Percentiles rank a stretch among this genome's conserved stretches.
Evolutionary conservation across 2,329 filamentous ascomycete species (phyloP).

Genomic region (Phaeoacremonium minimum): DNA sequence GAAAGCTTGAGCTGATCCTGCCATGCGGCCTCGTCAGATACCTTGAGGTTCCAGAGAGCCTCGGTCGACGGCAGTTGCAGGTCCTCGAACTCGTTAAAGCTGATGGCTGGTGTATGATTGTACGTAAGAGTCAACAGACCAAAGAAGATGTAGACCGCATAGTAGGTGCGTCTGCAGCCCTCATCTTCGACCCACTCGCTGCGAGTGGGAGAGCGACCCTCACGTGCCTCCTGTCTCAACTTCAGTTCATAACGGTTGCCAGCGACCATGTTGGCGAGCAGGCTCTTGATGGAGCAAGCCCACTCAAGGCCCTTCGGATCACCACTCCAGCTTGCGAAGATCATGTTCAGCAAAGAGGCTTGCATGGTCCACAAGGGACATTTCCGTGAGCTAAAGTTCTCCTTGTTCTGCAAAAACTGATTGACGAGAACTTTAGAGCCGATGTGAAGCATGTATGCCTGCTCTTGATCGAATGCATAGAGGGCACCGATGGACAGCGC

Average conservation of each 20-base stretch:
- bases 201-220: conserved; percentile 69
- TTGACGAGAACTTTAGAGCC: conserved; percentile 96
- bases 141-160: conserved; percentile 98
- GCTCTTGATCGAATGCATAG: conserved; percentile 95
- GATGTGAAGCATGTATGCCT: conserved; percentile 95
- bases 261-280: conserved; percentile 97
- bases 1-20: conserved; percentile 69
- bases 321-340: conserved; percentile 98
- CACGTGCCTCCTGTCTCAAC: conserved; percentile 83
- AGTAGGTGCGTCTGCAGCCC: conserved; percentile 93
- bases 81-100: conserved; percentile 96
- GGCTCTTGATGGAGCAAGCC: conserved; percentile 98
- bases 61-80: conserved; percentile 90
- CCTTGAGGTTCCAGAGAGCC: conserved; percentile 85
- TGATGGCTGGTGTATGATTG: conserved; percentile 96
- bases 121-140: conserved; percentile 91
- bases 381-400: conserved; percentile 97
- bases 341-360: conserved; percentile 93
- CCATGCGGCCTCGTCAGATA: conserved; percentile 77
- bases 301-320: conserved; percentile 96
- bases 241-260: conserved; percentile 96
- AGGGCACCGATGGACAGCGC: conserved; percentile 93
- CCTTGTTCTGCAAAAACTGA: conserved; percentile 95
- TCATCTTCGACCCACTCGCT: conserved; percentile 96
- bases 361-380: conserved; percentile 99